Evolutionary conservation across 768 basidiomycete genomes (phyloP).

Genomic region (Mycena rosella): DNA sequence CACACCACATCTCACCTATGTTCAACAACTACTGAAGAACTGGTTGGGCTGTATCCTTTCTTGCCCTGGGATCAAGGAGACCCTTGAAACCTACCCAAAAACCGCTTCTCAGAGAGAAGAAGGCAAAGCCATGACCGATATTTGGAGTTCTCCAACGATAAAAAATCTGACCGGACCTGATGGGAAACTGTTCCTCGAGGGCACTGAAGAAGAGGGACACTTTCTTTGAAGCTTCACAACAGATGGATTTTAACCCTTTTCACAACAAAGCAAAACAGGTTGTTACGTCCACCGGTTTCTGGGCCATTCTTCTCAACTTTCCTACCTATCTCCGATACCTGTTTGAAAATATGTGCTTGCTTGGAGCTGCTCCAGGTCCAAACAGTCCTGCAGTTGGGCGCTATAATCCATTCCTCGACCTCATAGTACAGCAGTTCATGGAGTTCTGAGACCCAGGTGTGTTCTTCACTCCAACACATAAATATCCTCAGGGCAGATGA

Average conservation of each 20-base stretch:
- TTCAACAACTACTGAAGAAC: conserved; percentile 40
- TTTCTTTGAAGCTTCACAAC: conserved; percentile 42
- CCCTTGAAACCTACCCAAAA: conserved; percentile 38
- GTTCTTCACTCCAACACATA: conserved; percentile 40
- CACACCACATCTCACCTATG: conserved; percentile 33
- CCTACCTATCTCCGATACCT: too few species aligned
- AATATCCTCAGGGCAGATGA: conserved; percentile 31
- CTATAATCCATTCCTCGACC: too few species aligned
- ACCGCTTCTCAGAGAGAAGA: too few species aligned
- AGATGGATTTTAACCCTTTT: conserved; percentile 47
- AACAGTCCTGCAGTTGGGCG: too few species aligned
- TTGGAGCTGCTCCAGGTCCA: too few species aligned
- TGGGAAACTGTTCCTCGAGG: conserved; percentile 41
- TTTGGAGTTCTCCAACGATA: too few species aligned
- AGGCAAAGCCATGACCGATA: too few species aligned
- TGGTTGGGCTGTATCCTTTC: conserved; percentile 46
- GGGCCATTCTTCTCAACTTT: too few species aligned
- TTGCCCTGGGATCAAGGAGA: conserved; percentile 43
- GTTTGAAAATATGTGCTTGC: too few species aligned
- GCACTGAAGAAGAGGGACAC: conserved; percentile 32
- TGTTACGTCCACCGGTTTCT: conserved; percentile 41
- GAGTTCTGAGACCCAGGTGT: conserved; percentile 50
- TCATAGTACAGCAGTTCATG: too few species aligned
- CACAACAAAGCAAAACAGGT: conserved; percentile 41
- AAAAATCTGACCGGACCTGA: conserved; percentile 32